Percentiles rank a stretch among this genome's conserved stretches.
Conservation (phyloP, 129 eudicot species). For the Lactuca saligna region DNA sequence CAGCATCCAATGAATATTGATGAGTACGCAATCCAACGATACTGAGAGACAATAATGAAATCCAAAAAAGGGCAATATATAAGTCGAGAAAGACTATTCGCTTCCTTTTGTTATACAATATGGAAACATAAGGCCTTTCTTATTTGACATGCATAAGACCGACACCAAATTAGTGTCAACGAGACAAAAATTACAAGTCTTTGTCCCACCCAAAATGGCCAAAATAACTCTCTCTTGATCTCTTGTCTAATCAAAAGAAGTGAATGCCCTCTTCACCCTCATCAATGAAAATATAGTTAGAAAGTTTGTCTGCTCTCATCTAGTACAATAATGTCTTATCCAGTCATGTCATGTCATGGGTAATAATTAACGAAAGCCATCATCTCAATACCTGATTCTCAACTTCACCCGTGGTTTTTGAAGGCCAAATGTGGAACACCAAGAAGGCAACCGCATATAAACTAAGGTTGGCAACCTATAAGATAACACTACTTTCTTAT, state of each 20-base stretch:
- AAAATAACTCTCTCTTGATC: not conserved
- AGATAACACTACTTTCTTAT: not conserved
- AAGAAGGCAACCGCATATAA: conserved; percentile 76
- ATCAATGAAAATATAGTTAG: too few relatives aligned
- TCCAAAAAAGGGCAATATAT: not conserved
- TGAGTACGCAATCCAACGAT: conserved; percentile 83
- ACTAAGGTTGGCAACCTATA: conserved; percentile 87
- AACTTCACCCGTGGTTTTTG: conserved; percentile 43
- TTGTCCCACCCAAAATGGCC: not conserved
- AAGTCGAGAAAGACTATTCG: not conserved
- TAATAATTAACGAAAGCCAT: not conserved
- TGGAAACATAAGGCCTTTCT: not conserved
- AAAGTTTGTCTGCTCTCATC: not conserved
- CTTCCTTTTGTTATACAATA: not conserved
- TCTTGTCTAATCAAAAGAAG: not conserved
- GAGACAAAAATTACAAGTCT: not conserved
- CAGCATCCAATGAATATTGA: conserved; percentile 81
- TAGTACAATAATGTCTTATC: not conserved
- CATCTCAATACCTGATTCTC: conserved; percentile 68
- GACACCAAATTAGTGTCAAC: not conserved
- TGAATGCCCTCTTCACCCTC: not conserved
- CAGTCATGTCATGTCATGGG: too few relatives aligned
- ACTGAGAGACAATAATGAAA: conserved; percentile 37
- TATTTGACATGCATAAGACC: not conserved
- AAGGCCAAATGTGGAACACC: conserved; percentile 51